Base-by-base conservation (phyloP, 108 stramenopile genomes). In the Schizochytrium sp. region DNA sequence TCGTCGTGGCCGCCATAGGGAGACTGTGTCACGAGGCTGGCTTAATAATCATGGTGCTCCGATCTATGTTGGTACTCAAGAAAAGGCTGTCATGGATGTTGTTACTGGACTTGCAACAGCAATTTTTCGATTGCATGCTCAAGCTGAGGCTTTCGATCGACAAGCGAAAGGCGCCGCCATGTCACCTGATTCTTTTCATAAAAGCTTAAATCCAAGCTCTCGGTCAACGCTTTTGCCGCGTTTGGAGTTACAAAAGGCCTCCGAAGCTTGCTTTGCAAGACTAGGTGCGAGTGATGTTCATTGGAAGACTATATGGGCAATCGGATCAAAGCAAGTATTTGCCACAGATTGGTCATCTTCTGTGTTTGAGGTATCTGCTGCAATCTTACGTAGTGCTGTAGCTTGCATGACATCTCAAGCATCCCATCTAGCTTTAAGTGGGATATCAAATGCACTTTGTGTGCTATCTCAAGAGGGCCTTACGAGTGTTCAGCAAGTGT, bases 281-380 rank as follows among this genome's bases (percentile, higher is more conserved):
- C 10, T 83, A 5, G 76, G 76, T 7, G 12, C 76, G 1, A 83
- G 76, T 53, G 76, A 83, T 42, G 15, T 83, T 56, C 76, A 83
- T 53, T 83, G 76, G 76, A 55, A 49, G 55, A 83, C 50, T 8
- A 55, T 83, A 5, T 83, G 47, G 47, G 76, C 76, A 53, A 17
- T 55, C 50, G 53, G 76, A 13, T 49, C 76, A 10, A 83, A 55
- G 76, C 47, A 83, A 55, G 47, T 83, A 8, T 69, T 69, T 69
- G 64, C 64, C 19, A 69, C 64, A 5, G 76, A 50, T 38, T 49
- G 47, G 76, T 49, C 47, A 7, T 55, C 53, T 7, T 55, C 76
- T 40, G 76, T 55, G 1, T 83, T 83, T 50, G 76, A 83, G 76
- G 53, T 83, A 17, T 55, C 45, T 50, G 76, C 76, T 17, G 76